phyloP scores from a whole-genome alignment of 306 rosid genomes.

The Cercis canadensis region DNA sequence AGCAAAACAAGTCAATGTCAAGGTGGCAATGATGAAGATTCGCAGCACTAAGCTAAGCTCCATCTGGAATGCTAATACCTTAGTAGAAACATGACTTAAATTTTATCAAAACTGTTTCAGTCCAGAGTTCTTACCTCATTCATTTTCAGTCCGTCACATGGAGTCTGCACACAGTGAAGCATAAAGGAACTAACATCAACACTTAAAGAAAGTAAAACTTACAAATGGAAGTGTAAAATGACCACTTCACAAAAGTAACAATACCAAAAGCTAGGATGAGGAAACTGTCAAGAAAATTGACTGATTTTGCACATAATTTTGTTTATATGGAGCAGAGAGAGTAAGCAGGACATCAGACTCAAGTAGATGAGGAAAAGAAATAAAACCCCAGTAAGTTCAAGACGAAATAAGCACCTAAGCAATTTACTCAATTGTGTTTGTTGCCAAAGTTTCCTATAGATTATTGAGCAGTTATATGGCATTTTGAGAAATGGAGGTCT shows the following conservation, averaged over 20 bases:
- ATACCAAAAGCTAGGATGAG: slow-evolving; percentile 21
- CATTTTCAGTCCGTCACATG: slow-evolving; percentile 67
- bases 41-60: neutral
- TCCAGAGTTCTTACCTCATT: slow-evolving; percentile 64
- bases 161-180: slow-evolving; percentile 61
- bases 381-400: neutral
- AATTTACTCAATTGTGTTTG: slow-evolving; percentile 10
- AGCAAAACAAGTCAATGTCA: slow-evolving; percentile 15
- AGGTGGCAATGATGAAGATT: slow-evolving; percentile 7
- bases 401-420: neutral
- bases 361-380: neutral
- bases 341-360: slow-evolving; percentile 1
- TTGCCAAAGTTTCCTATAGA: neutral
- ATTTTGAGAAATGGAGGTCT: slow-evolving; percentile 9
- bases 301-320: slow-evolving; percentile 9
- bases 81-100: neutral
- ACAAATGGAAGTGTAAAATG: slow-evolving; percentile 13
- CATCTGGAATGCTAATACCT: neutral
- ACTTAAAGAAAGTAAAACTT: slow-evolving; percentile 21
- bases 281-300: slow-evolving; percentile 21
- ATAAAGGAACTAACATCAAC: slow-evolving; percentile 17
- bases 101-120: slow-evolving; percentile 20
- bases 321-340: slow-evolving; percentile 4
- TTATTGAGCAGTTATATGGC: neutral
- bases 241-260: neutral